phyloP scores from a whole-genome alignment of 306 rosid genomes.

The Castanea mollissima region DNA sequence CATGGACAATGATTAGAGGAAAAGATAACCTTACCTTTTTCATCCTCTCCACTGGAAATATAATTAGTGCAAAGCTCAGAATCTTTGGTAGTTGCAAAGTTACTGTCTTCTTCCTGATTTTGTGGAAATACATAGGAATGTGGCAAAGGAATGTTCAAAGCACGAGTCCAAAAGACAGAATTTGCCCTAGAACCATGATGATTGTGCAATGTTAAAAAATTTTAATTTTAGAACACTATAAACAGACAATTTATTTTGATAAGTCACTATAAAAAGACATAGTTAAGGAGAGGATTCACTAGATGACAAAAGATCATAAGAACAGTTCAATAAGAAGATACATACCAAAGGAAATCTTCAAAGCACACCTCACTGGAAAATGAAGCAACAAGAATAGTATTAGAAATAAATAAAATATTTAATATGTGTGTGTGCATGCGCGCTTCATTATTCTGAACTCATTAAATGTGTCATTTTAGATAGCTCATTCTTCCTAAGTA shows the following conservation, averaged over 20 bases:
- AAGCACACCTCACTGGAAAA: constrained; percentile 78
- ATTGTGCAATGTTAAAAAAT: constrained; percentile 21
- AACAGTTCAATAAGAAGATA: constrained; percentile 23
- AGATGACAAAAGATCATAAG: constrained; percentile 4
- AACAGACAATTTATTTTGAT: too few species aligned
- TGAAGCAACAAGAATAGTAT: constrained; percentile 13
- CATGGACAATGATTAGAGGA: background rate
- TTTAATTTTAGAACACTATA: too few species aligned
- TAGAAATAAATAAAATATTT: background rate
- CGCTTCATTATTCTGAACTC: background rate
- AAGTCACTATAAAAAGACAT: background rate
- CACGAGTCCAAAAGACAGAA: constrained; percentile 92
- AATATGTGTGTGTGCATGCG: background rate
- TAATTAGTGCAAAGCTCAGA: constrained; percentile 17
- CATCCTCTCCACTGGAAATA: constrained; percentile 29
- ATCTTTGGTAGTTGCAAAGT: constrained; percentile 27
- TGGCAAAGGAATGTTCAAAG: constrained; percentile 89
- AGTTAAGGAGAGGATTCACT: constrained; percentile 3
- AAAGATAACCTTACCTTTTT: constrained; percentile 31
- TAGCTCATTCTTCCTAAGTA: background rate
- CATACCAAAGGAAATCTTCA: constrained; percentile 96
- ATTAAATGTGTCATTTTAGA: background rate
- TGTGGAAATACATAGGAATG: constrained; percentile 78
- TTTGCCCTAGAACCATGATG: constrained; percentile 70
- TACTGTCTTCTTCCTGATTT: constrained; percentile 39